Percentiles rank a stretch among this genome's conserved stretches.
phyloP scores from a whole-genome alignment of 139 green algal genomes.

The Volvox reticuliferus region DNA sequence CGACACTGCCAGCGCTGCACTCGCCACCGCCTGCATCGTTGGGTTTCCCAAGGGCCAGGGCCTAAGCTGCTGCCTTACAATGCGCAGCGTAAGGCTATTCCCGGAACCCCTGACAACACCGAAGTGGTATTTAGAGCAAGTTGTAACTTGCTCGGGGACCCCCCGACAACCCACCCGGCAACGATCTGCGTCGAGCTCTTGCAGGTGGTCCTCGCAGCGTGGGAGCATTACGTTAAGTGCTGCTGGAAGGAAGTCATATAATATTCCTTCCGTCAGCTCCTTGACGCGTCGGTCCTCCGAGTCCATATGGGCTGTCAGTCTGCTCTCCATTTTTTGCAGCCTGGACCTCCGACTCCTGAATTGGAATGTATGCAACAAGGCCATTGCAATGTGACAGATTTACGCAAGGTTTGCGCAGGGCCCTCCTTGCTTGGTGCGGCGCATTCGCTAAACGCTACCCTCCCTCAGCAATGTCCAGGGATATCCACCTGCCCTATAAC shows the following conservation, averaged over 20 bases:
- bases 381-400: neutral
- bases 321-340: slow-evolving; percentile 51
- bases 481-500: no score
- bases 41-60: neutral
- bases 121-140: no score
- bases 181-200: slow-evolving; percentile 57
- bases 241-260: slow-evolving; percentile 73
- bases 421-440: no score
- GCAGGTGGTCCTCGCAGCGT: slow-evolving; percentile 58
- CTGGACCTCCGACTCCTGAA: slow-evolving; percentile 21
- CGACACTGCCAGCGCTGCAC: slow-evolving; percentile 66
- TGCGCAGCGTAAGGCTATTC: no score
- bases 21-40: slow-evolving; percentile 65
- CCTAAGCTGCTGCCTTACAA: neutral
- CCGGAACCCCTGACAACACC: no score
- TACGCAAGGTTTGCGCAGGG: no score
- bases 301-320: slow-evolving; percentile 61
- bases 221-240: slow-evolving; percentile 71
- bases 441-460: neutral
- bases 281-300: slow-evolving; percentile 70
- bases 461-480: neutral
- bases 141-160: no score
- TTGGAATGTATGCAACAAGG: neutral
- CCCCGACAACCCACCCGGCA: slow-evolving; percentile 52
- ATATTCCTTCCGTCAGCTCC: slow-evolving; percentile 70